Evolutionary conservation across 2,329 filamentous ascomycete species (phyloP), one percentile per base, ranked within the genome.

Genomic region (Diaporthe vexans): DNA sequence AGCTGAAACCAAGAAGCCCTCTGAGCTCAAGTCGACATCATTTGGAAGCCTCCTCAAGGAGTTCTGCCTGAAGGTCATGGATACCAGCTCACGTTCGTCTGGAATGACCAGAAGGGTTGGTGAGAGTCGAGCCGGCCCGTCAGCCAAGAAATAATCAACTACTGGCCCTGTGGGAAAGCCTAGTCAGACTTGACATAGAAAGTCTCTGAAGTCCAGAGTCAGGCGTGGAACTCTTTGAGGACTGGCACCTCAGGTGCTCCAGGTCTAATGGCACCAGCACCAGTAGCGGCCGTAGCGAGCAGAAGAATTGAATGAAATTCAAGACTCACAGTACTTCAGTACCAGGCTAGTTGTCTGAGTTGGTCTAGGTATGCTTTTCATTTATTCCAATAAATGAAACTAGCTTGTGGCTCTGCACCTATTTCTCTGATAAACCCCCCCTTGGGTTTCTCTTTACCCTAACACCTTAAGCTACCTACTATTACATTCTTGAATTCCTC

Each of bases 41-140:
- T 29, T 72, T 29, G 46, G 56, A 37, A 63, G 70, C 33, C 48
- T 72, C 3, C 54, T 72, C 33, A 72, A 63, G 48, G 70, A 72
- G 57, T 72, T 72, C 17, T 72, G 70, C 2, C 24, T 24, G 33
- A 72, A 72, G 29, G 19, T 56, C 17, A 63, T 72, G 33, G 51
- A 63, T 15, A 72, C 57, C 40, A 72, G 57, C 70, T 63, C 57
- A 46, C 63, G 48, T 54, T 33, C 48, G 10, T 56, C 70, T 33
- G 57, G 57, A 21, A 61, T 72, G 19, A 54, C 46, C 26, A 43
- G 70, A 24, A 54, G 70, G 70, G 58, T 58, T 19, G 70, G 70
- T 3, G 70, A 33, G 21, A 40, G 33, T 5, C 33, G 48, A 21
- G 24, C 46, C n/a, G 46, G 70, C 19, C 21, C 24, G 5, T 46